Percentiles rank a stretch among this genome's conserved stretches.
phyloP scores from a whole-genome alignment of 768 basidiomycete genomes.

The Collybiopsis luxurians region DNA sequence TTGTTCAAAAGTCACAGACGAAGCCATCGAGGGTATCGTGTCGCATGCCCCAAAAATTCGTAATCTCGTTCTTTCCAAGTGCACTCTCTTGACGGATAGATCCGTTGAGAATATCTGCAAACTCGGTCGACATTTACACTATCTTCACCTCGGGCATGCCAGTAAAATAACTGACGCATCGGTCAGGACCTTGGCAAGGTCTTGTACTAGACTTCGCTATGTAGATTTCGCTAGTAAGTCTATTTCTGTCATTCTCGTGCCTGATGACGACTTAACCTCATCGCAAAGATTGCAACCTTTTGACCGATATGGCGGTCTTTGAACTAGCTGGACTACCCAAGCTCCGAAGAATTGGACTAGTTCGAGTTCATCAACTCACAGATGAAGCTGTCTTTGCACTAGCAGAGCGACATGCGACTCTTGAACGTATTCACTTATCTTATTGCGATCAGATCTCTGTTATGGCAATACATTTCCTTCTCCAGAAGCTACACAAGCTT shows the following conservation, averaged over 20 bases:
- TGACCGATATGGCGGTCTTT: constrained; percentile 94
- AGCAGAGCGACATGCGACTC: constrained; percentile 77
- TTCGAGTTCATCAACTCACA: constrained; percentile 88
- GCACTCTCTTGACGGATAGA: constrained; percentile 72
- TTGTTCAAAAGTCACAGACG: constrained; percentile 77
- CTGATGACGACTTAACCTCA: constrained; percentile 13
- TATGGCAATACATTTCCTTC: constrained; percentile 85
- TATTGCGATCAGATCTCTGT: constrained; percentile 97
- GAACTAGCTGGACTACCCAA: constrained; percentile 88
- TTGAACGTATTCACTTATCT: constrained; percentile 95
- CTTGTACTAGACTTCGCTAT: constrained; percentile 89
- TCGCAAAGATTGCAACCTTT: constrained; percentile 67
- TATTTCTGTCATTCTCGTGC: constrained; percentile 1
- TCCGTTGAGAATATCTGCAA: constrained; percentile 81
- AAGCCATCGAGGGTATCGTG: constrained; percentile 80
- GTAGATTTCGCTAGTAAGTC: constrained; percentile 93
- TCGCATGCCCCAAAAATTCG: constrained; percentile 80
- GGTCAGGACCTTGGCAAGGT: constrained; percentile 77
- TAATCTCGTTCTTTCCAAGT: constrained; percentile 86
- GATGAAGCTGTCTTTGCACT: constrained; percentile 91
- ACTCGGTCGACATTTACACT: constrained; percentile 91
- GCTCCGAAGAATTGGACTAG: constrained; percentile 91
- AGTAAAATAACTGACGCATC: constrained; percentile 86
- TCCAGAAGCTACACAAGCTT: constrained; percentile 84
- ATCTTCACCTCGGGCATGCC: constrained; percentile 93